phyloP scores from a whole-genome alignment of 306 rosid species.

The Boehmeria nivea region DNA sequence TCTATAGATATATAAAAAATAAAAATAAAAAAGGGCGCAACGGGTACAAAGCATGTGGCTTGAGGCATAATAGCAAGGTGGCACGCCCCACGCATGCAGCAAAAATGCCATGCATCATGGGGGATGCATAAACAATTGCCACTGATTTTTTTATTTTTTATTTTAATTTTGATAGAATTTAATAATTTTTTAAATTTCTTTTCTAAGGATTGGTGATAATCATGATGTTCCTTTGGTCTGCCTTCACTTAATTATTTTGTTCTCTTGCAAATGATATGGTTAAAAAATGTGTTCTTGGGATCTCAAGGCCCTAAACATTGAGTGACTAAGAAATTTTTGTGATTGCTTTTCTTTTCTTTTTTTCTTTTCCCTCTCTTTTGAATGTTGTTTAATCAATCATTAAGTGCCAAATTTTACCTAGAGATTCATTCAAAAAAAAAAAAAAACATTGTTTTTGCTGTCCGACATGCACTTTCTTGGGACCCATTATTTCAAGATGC shows the following conservation, averaged over 20 bases:
- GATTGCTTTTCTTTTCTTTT: conserved; percentile 34
- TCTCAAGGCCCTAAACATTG: conserved; percentile 31
- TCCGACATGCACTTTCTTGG: conserved; percentile 69
- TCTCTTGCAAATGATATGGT: conserved; percentile 45
- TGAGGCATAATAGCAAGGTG: conserved; percentile 32
- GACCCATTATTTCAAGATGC: background rate
- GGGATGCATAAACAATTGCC: conserved; percentile 14
- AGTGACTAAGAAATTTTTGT: conserved; percentile 29
- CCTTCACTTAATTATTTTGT: conserved; percentile 62
- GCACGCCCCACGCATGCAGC: conserved; percentile 48
- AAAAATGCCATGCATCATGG: conserved; percentile 11
- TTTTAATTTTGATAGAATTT: conserved; percentile 1
- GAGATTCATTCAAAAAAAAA: conserved; percentile 42
- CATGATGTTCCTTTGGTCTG: conserved; percentile 55
- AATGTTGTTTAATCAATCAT: conserved; percentile 42
- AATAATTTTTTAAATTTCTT: background rate
- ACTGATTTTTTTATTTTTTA: conserved; percentile 15
- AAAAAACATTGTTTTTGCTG: too few relatives aligned
- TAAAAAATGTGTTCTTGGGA: conserved; percentile 31
- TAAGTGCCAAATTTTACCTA: conserved; percentile 38
- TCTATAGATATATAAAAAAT: background rate
- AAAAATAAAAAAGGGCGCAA: background rate
- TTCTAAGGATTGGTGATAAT: conserved; percentile 43
- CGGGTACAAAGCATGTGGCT: conserved; percentile 8
- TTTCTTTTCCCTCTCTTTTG: too few relatives aligned